Base-by-base conservation (phyloP, 2,329 filamentous ascomycete genomes). In the Fusarium udum region DNA sequence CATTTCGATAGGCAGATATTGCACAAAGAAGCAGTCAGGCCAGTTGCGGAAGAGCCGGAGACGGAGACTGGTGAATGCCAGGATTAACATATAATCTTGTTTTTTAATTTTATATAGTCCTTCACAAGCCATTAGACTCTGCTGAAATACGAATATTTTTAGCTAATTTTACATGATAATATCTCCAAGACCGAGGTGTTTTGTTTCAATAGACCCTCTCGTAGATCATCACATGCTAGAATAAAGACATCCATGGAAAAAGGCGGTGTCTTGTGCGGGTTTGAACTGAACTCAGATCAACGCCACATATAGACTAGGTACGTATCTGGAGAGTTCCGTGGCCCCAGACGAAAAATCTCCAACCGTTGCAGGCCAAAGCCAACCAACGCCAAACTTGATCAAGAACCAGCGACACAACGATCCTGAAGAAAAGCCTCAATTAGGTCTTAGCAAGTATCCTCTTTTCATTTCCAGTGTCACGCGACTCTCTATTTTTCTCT, bases 271-370 rank as follows among this genome's bases (percentile, higher is more conserved):
- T 46, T 51, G 22, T 32, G 37, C 40, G 32, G 43, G 59, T 37
- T 37, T 55, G 24, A 24, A 51, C 31, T 51, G 24, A 52, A 52
- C 48, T 34, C 18, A 39, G 12, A 34, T 34, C 31, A 51, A 49
- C 72, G 72, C 72, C 72, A 74, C 72, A 75, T 13, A 31, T 22
- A 12, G 60, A 55, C 11, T 32, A 20, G 34, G 51, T 74, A 75
- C 72, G 72, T 74, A 72, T 57, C 57, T 34, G 32, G 49, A 70
- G 46, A 32, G 45, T 42, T 75, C 72, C 72, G 55, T 53, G 14
- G n/a, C 43, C 58, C 61, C 55, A 64, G 67, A 61, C 28, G 45
- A 73, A 74, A 75, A 74, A 75, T 75, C 72, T 74, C 65, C 57
- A 67, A 58, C 65, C 45, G 43, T 53, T 60, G 31, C 62, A 64